A percentile compares a stretch with the other conserved stretches of the same genome.
phyloP scores from a whole-genome alignment of 179 eudicot genomes.

The Pouteria campechiana region DNA sequence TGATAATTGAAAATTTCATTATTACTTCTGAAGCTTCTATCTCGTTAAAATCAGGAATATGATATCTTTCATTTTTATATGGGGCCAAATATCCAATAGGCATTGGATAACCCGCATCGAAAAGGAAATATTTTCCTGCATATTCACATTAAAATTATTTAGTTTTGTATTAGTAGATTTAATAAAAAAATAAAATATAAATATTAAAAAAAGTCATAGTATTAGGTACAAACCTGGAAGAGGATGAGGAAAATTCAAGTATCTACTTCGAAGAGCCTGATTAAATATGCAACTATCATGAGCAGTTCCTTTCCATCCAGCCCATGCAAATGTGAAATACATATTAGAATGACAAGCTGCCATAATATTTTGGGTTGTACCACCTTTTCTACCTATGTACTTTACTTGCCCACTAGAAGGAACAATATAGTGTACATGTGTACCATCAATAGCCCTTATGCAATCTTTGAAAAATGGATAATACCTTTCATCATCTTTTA shows the following conservation, averaged over 20 bases:
- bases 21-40: not conserved
- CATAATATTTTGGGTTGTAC: not conserved
- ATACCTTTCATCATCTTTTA: too few species aligned
- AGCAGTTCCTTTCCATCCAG: constrained; percentile 11
- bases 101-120: constrained; percentile 1
- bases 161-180: too few species aligned
- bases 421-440: too few species aligned
- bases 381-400: constrained; percentile 8
- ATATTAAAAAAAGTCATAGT: too few species aligned
- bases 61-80: constrained; percentile 11
- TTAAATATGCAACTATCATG: constrained; percentile 8
- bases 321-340: constrained; percentile 7
- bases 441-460: constrained; percentile 4
- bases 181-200: not conserved
- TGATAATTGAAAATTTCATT: constrained; percentile 7
- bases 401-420: too few species aligned
- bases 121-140: constrained; percentile 14
- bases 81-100: not conserved
- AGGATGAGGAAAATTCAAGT: constrained; percentile 1
- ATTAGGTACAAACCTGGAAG: not conserved
- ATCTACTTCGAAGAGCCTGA: not conserved
- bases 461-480: not conserved
- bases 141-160: too few species aligned
- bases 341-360: constrained; percentile 4
- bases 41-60: constrained; percentile 7